Base-by-base conservation (phyloP, 805 yeast genomes). In the Metschnikowia borealis region DNA sequence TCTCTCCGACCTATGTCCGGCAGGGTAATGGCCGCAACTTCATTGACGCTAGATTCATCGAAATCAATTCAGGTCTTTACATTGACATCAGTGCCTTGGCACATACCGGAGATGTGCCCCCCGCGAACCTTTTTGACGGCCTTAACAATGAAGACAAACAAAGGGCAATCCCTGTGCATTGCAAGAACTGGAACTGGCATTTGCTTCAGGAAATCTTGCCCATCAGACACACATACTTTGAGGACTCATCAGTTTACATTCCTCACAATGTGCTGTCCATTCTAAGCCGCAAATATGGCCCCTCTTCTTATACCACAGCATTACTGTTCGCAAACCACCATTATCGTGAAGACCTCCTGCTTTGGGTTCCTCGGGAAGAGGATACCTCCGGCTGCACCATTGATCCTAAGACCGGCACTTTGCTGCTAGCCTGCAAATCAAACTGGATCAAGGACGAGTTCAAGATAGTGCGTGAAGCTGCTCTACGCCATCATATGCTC, bases 321-420 rank as follows among this genome's bases (percentile, higher is more conserved):
- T 44, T 49, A 3, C 53, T 57, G 40, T 69, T 66, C 53, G 46
- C 56, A 17, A 58, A 64, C 39, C 69, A 71, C 54, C 70, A 72
- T 46, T 76, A 65, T 57, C 78, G 73, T 52, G 48, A 56, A n/a
- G 78, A 75, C 50, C 64, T 77, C 46, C 63, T 66, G 20, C 54
- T 77, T 34, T 78, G 81, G 82, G 79, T 78, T 3, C 70, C 77
- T 4, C 74, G 76, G 54, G 58, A 63, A 21, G 55, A 70, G 7
- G 77, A 81, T 59, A 6, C 38, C 31, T 6, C 23, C 40, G 65
- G 65, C 37, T 57, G 59, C 10, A 46, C 58, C 14, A 62, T 65
- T 3, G 51, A 57, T 13, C 57, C 73, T 35, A 66, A 79, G 13
- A 76, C 79, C 7, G 46, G 54, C 2, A 59, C 62, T 23, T 55